A percentile compares a stretch with the other conserved stretches of the same genome.
phyloP scores from a whole-genome alignment of 2,329 filamentous ascomycete genomes.

The Botryosphaeria dothidea region DNA sequence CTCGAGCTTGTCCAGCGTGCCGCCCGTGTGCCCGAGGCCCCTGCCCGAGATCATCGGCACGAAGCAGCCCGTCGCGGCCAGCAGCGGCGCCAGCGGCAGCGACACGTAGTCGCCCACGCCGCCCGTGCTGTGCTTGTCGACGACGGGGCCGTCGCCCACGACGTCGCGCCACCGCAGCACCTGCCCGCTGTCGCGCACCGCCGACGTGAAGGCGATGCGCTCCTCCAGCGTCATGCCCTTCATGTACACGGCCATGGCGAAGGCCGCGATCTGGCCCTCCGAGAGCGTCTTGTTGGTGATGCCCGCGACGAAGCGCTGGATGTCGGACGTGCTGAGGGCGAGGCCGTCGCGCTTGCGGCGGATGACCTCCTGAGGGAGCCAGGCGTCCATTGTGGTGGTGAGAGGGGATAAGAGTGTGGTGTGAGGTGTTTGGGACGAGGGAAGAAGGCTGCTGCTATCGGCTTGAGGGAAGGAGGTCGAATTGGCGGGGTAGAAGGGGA shows the following conservation, averaged over 20 bases:
- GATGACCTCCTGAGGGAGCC: slow-evolving; percentile 19
- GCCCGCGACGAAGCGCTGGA: slow-evolving; percentile 18
- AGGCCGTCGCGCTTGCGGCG: slow-evolving; percentile 20
- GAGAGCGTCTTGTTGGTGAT: slow-evolving; percentile 8
- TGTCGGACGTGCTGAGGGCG: slow-evolving; percentile 12
- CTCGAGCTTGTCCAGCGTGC: slow-evolving; percentile 19
- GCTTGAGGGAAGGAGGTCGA: not conserved
- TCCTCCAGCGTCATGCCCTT: slow-evolving; percentile 17
- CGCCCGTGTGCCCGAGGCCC: slow-evolving; percentile 19
- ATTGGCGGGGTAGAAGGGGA: not conserved
- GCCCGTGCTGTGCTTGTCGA: slow-evolving; percentile 20
- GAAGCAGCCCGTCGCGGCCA: slow-evolving; percentile 16
- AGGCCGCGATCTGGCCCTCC: slow-evolving; percentile 18
- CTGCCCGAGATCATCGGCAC: slow-evolving; percentile 19
- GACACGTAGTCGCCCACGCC: slow-evolving; percentile 31
- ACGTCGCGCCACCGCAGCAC: slow-evolving; percentile 6
- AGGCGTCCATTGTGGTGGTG: slow-evolving; percentile 14
- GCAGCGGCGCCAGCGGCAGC: slow-evolving; percentile 18
- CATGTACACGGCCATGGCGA: slow-evolving; percentile 19
- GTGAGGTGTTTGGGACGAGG: not conserved
- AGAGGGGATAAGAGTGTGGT: not conserved
- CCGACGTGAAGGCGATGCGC: slow-evolving; percentile 17
- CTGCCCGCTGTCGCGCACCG: slow-evolving; percentile 16
- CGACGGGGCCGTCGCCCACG: slow-evolving; percentile 5
- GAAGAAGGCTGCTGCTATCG: not conserved